Conservation (phyloP, 257 asterid species). For the Echites panduratus region DNA sequence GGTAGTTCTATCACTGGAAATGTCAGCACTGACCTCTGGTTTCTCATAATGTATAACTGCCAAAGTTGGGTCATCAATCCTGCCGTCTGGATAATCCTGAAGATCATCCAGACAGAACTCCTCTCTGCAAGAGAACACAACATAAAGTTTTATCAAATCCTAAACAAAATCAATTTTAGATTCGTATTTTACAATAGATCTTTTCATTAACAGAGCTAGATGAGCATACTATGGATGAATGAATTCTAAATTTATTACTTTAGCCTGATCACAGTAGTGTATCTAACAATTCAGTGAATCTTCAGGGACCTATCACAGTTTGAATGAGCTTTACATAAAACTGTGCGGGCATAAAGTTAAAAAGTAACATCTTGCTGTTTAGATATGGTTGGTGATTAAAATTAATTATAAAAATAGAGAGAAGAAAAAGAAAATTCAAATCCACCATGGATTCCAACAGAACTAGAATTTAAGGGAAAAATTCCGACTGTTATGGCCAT, state of each 20-base stretch:
- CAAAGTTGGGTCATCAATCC: slow-evolving; percentile 13
- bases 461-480: background rate
- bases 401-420: background rate
- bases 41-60: slow-evolving; percentile 25
- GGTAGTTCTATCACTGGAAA: slow-evolving; percentile 40
- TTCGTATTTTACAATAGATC: background rate
- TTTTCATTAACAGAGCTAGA: background rate
- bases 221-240: background rate
- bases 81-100: slow-evolving; percentile 30
- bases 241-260: background rate
- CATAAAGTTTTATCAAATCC: slow-evolving; percentile 9
- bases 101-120: slow-evolving; percentile 38
- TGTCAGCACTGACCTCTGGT: slow-evolving; percentile 54
- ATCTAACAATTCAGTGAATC: background rate
- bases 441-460: background rate
- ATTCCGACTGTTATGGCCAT: background rate
- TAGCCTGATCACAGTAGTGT: background rate
- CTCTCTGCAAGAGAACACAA: slow-evolving; percentile 41
- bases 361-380: background rate
- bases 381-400: background rate
- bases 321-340: background rate
- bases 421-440: no score
- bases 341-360: background rate
- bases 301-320: background rate
- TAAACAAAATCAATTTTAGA: slow-evolving; percentile 1